Base-by-base conservation (phyloP, 1,284 basidiomycete genomes). In the Coniophora puteana region DNA sequence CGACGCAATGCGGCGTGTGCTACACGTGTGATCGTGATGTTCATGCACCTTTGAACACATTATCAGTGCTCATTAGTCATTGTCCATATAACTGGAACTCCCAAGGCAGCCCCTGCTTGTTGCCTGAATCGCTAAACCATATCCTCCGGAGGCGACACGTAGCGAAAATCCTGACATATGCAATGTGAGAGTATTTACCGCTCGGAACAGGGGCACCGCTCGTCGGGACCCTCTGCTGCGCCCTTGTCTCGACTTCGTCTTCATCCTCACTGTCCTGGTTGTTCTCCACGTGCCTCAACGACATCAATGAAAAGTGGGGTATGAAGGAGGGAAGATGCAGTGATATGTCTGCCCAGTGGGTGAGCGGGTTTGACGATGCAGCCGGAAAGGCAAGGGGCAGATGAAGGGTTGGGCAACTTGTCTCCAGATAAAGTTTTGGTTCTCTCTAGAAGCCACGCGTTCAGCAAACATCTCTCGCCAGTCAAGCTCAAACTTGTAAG, bases 91-190 rank as follows among this genome's bases (percentile, higher is more conserved):
- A 61, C 51, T 80, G 72, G 54, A 89, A 85, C 64, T 89, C 86
- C 83, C 82, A 86, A 37, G 85, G 82, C 8, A 70, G 49, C 38
- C 62, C 65, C 47, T 79, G 77, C 44, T 63, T 62, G 37, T 76
- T 70, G 5, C 70, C 71, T 38, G 59, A 63, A 41, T 82, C 74
- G 45, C 74, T 77, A 63, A 91, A 79, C 88, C 89, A 93, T 38
- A 93, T 77, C 49, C 89, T 68, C 46, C 85, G 68, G 45, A 93
- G 60, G 21, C 89, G 74, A 62, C 89, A 92, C 32, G 80, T 89
- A 16, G 89, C 88, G 57, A 91, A 88, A 24, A 93, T 73, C 55
- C 82, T 82, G 46, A 92, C 69, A 54, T 81, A 88, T 13, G 76
- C 72, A 21, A 86, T 68, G 58, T 81, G 76, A 0, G 77, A 78